Base-by-base conservation (phyloP, 192 early-diverging fungal species). In the Entomortierella parvispora region DNA sequence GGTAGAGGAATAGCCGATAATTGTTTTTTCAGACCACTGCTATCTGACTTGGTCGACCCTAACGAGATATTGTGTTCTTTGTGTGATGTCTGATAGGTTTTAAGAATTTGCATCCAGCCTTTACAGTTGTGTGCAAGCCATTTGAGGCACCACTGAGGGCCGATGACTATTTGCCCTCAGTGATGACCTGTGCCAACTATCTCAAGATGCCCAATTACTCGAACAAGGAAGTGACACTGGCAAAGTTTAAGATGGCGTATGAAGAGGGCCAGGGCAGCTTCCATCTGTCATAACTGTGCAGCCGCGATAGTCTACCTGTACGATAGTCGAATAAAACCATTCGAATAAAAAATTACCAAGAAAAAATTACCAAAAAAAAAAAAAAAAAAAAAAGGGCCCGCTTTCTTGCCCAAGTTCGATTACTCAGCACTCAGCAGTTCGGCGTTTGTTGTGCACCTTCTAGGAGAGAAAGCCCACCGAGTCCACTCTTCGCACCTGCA, bases 181-280 rank as follows among this genome's bases (percentile, higher is more conserved):
- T 98, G 26, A 98, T 98, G 96, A 98, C 96, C 4, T 98, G 96
- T 71, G 94, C 88, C 50, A 96, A 98, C 68, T 95, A 95, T 65
- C 84, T 98, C 51, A 98, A 98, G 79, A 84, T 98, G 67, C 96
- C 96, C 20, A 90, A 89, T 23, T 98, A 97, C 72, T 83, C 89
- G 14, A 70, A 69, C 22, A 82, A 86, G 46, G 86, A 85, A 15
- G 81, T 93, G 0, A 84, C 95, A 81, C 81, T 79, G 29, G 75
- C 80, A 54, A 84, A 90, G 75, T 86, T 96, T 71, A 75, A 78
- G 54, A 84, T 85, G 23, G 93, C 96, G 11, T 87, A 93, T 43
- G 77, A 81, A 15, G 96, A 98, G 79, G 96, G 96, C n/a, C 88
- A 93, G 62, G 91, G 90, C 37, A 89, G 89, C 62, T 92, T 92